Evolutionary conservation across 2,329 filamentous ascomycete genomes (phyloP), one percentile per base, ranked within the genome.

Genomic region (Didymosphaeria variabile): DNA sequence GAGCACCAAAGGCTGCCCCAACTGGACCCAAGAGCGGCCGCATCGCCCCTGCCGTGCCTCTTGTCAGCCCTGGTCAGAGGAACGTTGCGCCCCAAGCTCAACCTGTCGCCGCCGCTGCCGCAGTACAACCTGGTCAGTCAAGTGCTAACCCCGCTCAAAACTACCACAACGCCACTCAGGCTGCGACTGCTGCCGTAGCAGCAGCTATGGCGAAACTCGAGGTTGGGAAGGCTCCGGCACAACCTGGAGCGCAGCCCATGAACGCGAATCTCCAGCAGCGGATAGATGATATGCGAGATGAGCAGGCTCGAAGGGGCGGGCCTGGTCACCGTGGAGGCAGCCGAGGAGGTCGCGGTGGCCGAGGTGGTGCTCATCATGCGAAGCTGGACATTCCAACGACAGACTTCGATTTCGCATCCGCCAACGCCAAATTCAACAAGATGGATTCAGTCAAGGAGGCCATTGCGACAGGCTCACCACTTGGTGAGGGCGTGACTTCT

Each of bases 351-450:
- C 83, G 85, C 49, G 78, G 80, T 57, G 81, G 81, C 36, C 77
- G 83, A 57, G 82, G 83, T 34, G 79, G 83, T 34, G 79, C 77
- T 45, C 74, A 80, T 61, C 81, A 81, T 60, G 81, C 84, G 52
- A 95, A 92, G 80, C 88, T 98, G 34, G 94, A 97, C 56, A 92
- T 99, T 2, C 95, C 95, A 0, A 87, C 91, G 51, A 89, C 92
- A 1, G 95, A 98, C 74, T 99, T 94, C 71, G 94, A 99, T 74
- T 99, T 99, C 73, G 91, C 91, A 68, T 87, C 86, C 17, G 85
- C 91, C 31, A 97, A 97, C 75, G 91, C 91, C 52, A 95, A 94
- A 77, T 96, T 96, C 82, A 94, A 93, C 82, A 90, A 96, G 81
- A 88, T 92, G 70, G 91, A 94, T 69, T 79, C 97, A 49, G 90